phyloP scores from a whole-genome alignment of 164 flowering plant species.

The Protea cynaroides region DNA sequence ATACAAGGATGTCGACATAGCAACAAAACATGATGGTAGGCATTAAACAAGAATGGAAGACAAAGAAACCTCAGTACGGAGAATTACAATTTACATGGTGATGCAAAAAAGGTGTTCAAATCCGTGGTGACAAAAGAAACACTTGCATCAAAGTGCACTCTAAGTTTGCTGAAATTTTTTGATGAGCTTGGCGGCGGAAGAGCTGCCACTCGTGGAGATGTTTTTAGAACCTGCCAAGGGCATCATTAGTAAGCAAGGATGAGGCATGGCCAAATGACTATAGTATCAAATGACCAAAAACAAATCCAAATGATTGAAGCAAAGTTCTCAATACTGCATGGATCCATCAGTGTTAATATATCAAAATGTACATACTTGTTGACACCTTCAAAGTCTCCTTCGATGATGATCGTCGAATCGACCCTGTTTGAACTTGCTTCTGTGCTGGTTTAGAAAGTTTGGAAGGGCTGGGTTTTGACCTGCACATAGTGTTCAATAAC shows the following conservation, averaged over 20 bases:
- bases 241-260: background rate
- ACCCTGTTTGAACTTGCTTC: slow-evolving; percentile 12
- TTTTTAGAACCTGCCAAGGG: slow-evolving; percentile 16
- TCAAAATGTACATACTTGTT: slow-evolving; percentile 13
- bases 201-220: background rate
- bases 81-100: background rate
- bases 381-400: slow-evolving; percentile 12
- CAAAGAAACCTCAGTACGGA: slow-evolving; percentile 3
- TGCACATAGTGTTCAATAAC: slow-evolving; percentile 6
- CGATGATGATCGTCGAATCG: slow-evolving; percentile 6
- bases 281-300: no score
- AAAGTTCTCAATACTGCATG: background rate
- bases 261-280: background rate
- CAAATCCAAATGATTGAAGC: background rate
- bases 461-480: slow-evolving; percentile 15
- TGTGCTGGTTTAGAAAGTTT: slow-evolving; percentile 25
- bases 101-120: background rate
- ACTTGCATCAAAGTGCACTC: background rate
- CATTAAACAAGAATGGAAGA: slow-evolving; percentile 2
- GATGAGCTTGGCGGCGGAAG: slow-evolving; percentile 12
- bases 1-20: no score
- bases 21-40: background rate
- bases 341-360: background rate
- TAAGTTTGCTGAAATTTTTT: slow-evolving; percentile 14
- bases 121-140: background rate